Evolutionary conservation across 495 filamentous ascomycete species (phyloP).

Genomic region (Umbilicaria muhlenbergii): DNA sequence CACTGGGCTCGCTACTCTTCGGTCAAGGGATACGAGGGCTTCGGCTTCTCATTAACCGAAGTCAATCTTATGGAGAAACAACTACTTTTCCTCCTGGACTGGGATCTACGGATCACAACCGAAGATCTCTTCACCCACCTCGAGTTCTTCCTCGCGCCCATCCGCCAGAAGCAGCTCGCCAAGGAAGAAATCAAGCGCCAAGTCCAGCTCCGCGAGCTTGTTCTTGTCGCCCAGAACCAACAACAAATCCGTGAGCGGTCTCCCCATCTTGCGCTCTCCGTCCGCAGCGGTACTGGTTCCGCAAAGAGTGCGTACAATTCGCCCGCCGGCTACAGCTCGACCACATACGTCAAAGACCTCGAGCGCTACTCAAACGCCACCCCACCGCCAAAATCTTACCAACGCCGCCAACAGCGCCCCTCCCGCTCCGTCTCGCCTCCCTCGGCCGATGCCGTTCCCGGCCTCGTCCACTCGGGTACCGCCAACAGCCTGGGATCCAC

Average conservation of each 20-base stretch:
- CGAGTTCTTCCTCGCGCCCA: constrained; percentile 75
- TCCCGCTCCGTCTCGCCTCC: constrained; percentile 36
- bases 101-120: constrained; percentile 72
- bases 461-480: constrained; percentile 24
- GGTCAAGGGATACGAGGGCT: constrained; percentile 59
- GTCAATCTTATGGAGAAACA: constrained; percentile 99
- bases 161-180: constrained; percentile 36
- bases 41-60: constrained; percentile 85
- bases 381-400: constrained; percentile 23
- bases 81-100: constrained; percentile 81
- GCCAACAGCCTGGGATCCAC: constrained; percentile 28
- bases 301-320: constrained; percentile 10
- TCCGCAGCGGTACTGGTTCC: constrained; percentile 4
- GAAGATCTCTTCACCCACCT: constrained; percentile 78
- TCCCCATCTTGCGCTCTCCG: constrained; percentile 8
- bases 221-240: constrained; percentile 20
- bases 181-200: constrained; percentile 14
- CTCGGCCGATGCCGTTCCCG: constrained; percentile 30
- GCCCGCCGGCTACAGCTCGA: constrained; percentile 15
- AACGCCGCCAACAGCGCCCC: constrained; percentile 20
- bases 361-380: constrained; percentile 17
- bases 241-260: constrained; percentile 25
- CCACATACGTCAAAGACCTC: constrained; percentile 19
- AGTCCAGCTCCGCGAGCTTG: constrained; percentile 13
- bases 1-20: constrained; percentile 90